Evolutionary conservation across 2,329 filamentous ascomycete genomes (phyloP).

Genomic region (Hymenotorrendiella dingleyae): DNA sequence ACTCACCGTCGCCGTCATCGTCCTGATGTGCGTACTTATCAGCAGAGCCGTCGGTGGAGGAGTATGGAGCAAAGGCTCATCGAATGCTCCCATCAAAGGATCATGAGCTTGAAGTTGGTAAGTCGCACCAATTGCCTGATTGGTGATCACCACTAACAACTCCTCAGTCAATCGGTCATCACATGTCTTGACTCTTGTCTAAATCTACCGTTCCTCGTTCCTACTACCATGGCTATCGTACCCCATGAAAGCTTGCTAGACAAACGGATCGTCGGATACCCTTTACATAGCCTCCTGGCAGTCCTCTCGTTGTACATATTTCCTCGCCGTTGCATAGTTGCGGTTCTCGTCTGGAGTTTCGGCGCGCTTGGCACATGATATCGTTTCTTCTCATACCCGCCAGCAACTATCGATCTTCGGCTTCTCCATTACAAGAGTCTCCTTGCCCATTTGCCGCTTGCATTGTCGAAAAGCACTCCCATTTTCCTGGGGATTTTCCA

Average conservation of each 20-base stretch:
- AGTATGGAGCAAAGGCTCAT: slow-evolving; percentile 4
- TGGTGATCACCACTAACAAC: neutral
- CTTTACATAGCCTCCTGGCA: neutral
- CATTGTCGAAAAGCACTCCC: too few relatives aligned
- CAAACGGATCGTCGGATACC: neutral
- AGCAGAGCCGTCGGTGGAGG: slow-evolving; percentile 9
- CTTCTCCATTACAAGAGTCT: too few relatives aligned
- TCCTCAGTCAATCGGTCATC: neutral
- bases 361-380: too few relatives aligned
- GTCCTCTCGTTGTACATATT: slow-evolving; percentile 1
- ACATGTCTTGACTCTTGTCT: neutral
- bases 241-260: neutral
- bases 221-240: neutral
- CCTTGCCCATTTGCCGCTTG: too few relatives aligned
- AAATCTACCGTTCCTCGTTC: neutral
- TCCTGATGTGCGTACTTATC: slow-evolving; percentile 8
- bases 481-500: too few relatives aligned
- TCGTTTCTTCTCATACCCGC: too few relatives aligned
- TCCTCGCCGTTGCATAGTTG: neutral
- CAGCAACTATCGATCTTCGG: too few relatives aligned
- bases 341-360: slow-evolving; percentile 1
- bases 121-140: neutral
- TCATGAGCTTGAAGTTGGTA: neutral
- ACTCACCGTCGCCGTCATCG: slow-evolving; percentile 1
- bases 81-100: slow-evolving; percentile 7